Evolutionary conservation across 2,329 filamentous ascomycete species (phyloP).

Genomic region (Cercospora berteroae): DNA sequence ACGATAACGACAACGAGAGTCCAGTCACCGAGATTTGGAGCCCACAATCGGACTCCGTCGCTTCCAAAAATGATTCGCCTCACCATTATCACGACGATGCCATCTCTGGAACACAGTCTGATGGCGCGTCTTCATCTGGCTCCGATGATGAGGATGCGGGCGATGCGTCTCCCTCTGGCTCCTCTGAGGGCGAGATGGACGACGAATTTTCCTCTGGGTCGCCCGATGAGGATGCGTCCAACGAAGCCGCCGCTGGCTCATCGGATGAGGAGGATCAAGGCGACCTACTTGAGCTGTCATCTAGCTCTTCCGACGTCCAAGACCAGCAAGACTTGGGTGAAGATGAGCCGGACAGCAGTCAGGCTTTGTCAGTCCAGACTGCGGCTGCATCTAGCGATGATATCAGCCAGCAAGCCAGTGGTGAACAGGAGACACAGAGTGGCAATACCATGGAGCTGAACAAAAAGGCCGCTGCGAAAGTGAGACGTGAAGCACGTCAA

Average conservation of each 20-base stretch:
- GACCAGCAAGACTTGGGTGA: not conserved
- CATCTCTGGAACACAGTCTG: not conserved
- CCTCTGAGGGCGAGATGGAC: not conserved
- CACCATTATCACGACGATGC: not conserved
- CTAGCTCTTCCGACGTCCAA: not conserved
- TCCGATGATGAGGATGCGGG: not conserved
- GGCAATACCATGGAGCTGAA: not conserved
- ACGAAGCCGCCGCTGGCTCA: not conserved
- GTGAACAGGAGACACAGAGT: not conserved
- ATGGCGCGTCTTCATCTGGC: not conserved
- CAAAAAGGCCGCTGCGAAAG: conserved; percentile 9
- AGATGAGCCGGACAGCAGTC: not conserved
- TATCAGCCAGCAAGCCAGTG: not conserved
- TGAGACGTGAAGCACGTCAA: conserved; percentile 19
- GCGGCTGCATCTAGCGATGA: not conserved
- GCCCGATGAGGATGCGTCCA: not conserved
- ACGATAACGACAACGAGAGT: not conserved
- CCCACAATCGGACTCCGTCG: not conserved
- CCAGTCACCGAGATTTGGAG: not conserved
- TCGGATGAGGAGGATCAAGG: not conserved
- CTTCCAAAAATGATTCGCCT: not conserved
- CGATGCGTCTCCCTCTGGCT: not conserved
- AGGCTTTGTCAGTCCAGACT: not conserved
- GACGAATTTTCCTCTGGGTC: not conserved
- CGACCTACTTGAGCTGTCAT: not conserved